A percentile compares a stretch with the other conserved stretches of the same genome.
Evolutionary conservation across 208 protist species (phyloP).

Genomic region (Leishmania arabica): DNA sequence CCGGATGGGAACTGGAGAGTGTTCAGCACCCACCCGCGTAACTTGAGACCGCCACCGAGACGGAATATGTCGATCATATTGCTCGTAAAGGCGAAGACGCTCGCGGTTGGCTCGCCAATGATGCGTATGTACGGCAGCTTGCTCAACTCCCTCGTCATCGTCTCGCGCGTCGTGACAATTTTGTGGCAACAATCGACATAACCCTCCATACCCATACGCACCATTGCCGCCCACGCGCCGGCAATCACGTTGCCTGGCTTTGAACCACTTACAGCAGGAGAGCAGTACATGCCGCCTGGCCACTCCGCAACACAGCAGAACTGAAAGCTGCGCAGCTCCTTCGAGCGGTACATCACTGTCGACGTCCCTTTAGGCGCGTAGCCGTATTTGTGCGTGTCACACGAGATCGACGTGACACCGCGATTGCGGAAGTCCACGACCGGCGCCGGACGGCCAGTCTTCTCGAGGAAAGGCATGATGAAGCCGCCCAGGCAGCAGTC

Average conservation of each 20-base stretch:
- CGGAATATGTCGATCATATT: conserved; percentile 92
- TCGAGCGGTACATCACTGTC: conserved; percentile 93
- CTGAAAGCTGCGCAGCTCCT: conserved; percentile 92
- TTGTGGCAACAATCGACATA: conserved; percentile 82
- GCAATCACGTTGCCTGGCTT: conserved; percentile 96
- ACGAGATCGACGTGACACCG: conserved; percentile 98
- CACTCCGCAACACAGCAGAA: conserved; percentile 96
- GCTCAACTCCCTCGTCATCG: conserved; percentile 70
- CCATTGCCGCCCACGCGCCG: conserved; percentile 96
- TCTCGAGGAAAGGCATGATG: conserved; percentile 96
- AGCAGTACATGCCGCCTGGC: conserved; percentile 98
- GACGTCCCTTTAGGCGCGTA: conserved; percentile 98
- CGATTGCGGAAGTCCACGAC: conserved; percentile 96
- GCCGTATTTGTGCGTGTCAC: conserved; percentile 99
- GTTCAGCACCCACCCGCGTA: conserved; percentile 95
- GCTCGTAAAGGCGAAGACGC: conserved; percentile 91
- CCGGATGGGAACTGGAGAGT: conserved; percentile 93
- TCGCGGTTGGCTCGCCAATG: conserved; percentile 83
- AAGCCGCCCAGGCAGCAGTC: conserved; percentile 99
- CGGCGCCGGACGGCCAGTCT: conserved; percentile 86
- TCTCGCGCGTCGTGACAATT: conserved; percentile 82
- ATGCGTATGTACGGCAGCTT: conserved; percentile 77
- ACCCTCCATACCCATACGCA: conserved; percentile 90
- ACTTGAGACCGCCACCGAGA: conserved; percentile 76
- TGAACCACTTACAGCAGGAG: conserved; percentile 95